Conservation (phyloP, 169 alveolate species). For the Plasmodium reichenowi region DNA sequence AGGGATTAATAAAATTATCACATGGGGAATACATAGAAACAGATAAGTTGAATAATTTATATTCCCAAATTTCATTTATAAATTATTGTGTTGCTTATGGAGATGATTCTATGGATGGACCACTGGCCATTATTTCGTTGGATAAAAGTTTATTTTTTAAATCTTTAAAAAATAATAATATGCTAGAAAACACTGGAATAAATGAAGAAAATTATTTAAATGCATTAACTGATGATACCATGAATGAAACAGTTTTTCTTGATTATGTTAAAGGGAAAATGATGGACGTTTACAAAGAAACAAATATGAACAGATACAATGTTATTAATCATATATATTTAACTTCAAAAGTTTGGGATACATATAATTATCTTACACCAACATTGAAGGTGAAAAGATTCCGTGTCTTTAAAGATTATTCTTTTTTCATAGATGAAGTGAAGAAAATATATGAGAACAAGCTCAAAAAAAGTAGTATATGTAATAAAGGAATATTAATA, state of each 20-base stretch:
- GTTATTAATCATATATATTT: conserved; percentile 21
- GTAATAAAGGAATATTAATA: no score
- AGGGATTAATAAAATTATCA: conserved; percentile 94
- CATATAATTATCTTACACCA: conserved; percentile 53
- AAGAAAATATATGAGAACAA: not conserved
- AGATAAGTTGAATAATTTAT: conserved; percentile 33
- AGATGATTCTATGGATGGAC: conserved; percentile 66
- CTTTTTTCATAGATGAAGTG: conserved; percentile 12
- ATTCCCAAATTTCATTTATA: conserved; percentile 23
- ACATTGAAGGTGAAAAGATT: conserved; percentile 37
- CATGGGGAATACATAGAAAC: conserved; percentile 96
- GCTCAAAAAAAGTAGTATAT: no score
- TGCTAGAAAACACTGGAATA: not conserved
- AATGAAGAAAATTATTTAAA: conserved; percentile 2
- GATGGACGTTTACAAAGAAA: conserved; percentile 19
- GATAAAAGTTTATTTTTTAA: conserved; percentile 29
- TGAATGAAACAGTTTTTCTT: not conserved
- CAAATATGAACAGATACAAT: conserved; percentile 31
- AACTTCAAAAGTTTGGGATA: conserved; percentile 29
- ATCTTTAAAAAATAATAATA: conserved; percentile 9
- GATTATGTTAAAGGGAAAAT: conserved; percentile 36
- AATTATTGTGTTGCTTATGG: conserved; percentile 66
- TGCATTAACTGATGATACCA: not conserved
- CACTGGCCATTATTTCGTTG: conserved; percentile 27
- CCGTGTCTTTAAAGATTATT: conserved; percentile 33